Evolutionary conservation across 768 basidiomycete genomes (phyloP).

Genomic region (Calvatia gigantea): DNA sequence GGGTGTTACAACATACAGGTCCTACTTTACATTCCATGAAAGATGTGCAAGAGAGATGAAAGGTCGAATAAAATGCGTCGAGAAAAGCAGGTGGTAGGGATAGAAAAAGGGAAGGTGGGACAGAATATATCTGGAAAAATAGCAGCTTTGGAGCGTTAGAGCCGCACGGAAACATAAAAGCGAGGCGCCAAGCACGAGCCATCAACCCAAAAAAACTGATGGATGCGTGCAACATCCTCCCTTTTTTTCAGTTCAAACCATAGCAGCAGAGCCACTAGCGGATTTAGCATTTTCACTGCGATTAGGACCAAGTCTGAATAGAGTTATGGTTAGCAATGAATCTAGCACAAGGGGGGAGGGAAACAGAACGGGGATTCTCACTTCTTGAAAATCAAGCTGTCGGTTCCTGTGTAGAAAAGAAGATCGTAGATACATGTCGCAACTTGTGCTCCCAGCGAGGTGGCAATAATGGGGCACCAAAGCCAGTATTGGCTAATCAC

Average conservation of each 20-base stretch:
- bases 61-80: neutral
- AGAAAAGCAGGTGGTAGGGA: neutral
- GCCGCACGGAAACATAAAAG: neutral
- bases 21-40: neutral
- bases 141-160: neutral
- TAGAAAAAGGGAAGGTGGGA: neutral
- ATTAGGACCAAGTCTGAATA: neutral
- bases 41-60: neutral
- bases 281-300: neutral
- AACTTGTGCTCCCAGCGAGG: constrained; percentile 51
- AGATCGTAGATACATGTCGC: constrained; percentile 56
- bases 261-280: neutral
- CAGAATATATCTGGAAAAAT: neutral
- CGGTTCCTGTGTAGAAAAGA: constrained; percentile 53
- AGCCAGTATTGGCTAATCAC: constrained; percentile 61
- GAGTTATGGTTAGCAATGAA: neutral
- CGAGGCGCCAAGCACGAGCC: no score
- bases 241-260: neutral
- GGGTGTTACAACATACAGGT: neutral
- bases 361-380: constrained; percentile 30
- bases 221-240: no score
- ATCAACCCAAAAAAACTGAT: no score
- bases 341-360: neutral
- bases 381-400: constrained; percentile 53
- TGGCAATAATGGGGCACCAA: constrained; percentile 62